A percentile compares a stretch with the other conserved stretches of the same genome.
Conservation (phyloP, 139 green algal genomes). For the Chlamydomonas sphaeroides region DNA sequence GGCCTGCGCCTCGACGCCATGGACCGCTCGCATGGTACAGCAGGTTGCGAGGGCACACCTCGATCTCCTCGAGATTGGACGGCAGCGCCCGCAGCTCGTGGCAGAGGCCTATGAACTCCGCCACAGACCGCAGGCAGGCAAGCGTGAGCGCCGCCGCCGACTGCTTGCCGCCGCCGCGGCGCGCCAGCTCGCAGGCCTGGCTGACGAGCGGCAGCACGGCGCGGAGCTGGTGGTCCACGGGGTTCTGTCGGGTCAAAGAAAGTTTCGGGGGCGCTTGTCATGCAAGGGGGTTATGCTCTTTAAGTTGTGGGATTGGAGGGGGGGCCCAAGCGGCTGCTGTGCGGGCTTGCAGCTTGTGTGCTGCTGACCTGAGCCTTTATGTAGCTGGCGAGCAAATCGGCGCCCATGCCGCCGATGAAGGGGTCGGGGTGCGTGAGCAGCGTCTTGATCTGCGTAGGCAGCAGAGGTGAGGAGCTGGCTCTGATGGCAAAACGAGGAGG, state of each 20-base stretch:
- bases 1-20: too few species aligned
- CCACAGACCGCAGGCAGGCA: slow-evolving; percentile 24
- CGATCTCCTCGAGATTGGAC: slow-evolving; percentile 43
- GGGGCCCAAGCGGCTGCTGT: too few species aligned
- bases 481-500: too few species aligned
- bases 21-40: too few species aligned
- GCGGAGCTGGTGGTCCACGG: slow-evolving; percentile 16
- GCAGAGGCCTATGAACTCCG: slow-evolving; percentile 37
- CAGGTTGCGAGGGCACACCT: too few species aligned
- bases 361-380: slow-evolving; percentile 24
- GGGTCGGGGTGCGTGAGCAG: slow-evolving; percentile 52
- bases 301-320: too few species aligned
- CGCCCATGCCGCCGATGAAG: slow-evolving; percentile 31
- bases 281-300: too few species aligned
- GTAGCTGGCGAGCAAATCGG: slow-evolving; percentile 39
- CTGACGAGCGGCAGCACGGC: slow-evolving; percentile 6
- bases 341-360: too few species aligned
- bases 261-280: too few species aligned
- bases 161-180: neutral
- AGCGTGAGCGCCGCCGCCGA: neutral
- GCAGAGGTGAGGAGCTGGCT: too few species aligned
- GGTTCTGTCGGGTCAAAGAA: too few species aligned
- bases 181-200: slow-evolving; percentile 11
- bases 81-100: slow-evolving; percentile 42
- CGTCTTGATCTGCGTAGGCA: slow-evolving; percentile 45